Base-by-base conservation (phyloP, 2,329 filamentous ascomycete species). In the Nemania sp. region DNA sequence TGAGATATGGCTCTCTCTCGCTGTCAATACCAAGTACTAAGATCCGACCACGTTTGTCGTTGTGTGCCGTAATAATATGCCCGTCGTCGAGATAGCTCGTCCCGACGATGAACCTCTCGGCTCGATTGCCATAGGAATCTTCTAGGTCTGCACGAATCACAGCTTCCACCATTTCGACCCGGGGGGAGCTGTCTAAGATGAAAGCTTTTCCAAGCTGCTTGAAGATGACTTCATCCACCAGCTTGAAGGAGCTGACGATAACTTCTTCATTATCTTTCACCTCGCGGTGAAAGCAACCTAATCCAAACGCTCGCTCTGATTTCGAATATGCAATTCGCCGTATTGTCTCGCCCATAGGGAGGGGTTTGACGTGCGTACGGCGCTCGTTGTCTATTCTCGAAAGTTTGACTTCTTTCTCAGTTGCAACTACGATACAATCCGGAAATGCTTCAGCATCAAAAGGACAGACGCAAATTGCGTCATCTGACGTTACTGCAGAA, bases 171-270 rank as follows among this genome's bases (percentile, higher is more conserved):
- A 97, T 75, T 72, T 99, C 94, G 2, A 76, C 63, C 2, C 73
- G 70, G 2, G 72, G 69, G 0, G 73, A 73, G 6, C 67, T 68
- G 9, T 79, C 73, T 12, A 97, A 73, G 6, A 80, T 69, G 58
- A 89, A 87, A 0, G 86, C 83, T 61, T 88, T 72, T 1, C 84
- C 90, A 0, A 97, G 77, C 46, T 88, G 82, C 56, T 89, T 84
- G 70, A 97, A 96, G 15, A 90, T 77, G 28, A 97, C 84, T 66
- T 97, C 94, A 64, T 99, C 93, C 1, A 95, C 91, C 1, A 99
- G 81, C 64, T 88, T 88, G 66, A 99, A 89, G n/a, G 86, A 86
- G 64, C 89, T 93, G 8, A 83, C 81, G 11, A 96, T 80, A 3
- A 86, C 72, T 70, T 99, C 94, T 60, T 85, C 84, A 12, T 88